Percentiles rank a stretch among this genome's conserved stretches.
phyloP scores from a whole-genome alignment of 2,329 filamentous ascomycete genomes.

The Fusarium sp. region DNA sequence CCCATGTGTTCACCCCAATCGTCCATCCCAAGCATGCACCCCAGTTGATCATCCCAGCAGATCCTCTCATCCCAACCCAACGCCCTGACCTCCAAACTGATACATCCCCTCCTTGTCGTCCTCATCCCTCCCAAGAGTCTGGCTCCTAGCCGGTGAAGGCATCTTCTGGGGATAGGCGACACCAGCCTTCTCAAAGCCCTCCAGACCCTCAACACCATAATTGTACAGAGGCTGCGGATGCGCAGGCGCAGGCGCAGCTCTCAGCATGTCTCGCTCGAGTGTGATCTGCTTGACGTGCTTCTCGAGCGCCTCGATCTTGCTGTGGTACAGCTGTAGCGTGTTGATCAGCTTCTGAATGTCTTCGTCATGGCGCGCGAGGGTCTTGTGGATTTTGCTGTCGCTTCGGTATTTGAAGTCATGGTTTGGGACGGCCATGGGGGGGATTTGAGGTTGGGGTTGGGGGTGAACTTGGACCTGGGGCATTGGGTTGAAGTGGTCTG shows the following conservation, averaged over 20 bases:
- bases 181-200: not conserved
- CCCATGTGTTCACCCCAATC: not conserved
- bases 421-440: not conserved
- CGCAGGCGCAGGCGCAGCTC: not conserved
- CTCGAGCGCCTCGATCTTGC: not conserved
- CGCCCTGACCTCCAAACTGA: not conserved
- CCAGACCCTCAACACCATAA: slow-evolving; percentile 1
- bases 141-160: slow-evolving; percentile 15
- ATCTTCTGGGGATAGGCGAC: not conserved
- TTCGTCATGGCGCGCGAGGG: not conserved
- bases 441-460: not conserved
- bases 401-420: not conserved
- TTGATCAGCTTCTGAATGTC: not conserved
- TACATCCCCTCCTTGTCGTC: not conserved
- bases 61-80: not conserved
- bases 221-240: not conserved
- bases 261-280: not conserved
- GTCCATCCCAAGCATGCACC: not conserved
- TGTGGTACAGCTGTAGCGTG: not conserved
- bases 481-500: not conserved
- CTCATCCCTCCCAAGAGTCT: slow-evolving; percentile 1
- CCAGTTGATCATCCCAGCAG: not conserved
- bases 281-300: not conserved
- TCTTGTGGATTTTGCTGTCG: not conserved
- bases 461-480: not conserved